A percentile compares a stretch with the other conserved stretches of the same genome.
phyloP scores from a whole-genome alignment of 768 basidiomycete genomes.

The Mycena kentingensis region DNA sequence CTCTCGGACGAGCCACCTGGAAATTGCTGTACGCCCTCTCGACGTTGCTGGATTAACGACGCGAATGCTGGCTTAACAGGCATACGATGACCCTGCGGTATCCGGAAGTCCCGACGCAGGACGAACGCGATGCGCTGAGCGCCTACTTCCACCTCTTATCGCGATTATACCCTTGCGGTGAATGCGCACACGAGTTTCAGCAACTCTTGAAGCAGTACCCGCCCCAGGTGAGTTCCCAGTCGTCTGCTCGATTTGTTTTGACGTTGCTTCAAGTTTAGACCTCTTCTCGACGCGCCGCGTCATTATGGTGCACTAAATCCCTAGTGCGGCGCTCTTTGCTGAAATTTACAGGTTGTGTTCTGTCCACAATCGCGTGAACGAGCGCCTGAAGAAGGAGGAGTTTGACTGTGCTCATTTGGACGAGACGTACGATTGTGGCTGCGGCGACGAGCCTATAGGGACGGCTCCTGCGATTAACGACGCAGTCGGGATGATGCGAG shows the following conservation, averaged over 20 bases:
- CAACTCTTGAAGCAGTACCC: conserved; percentile 77
- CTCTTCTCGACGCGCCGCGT: conserved; percentile 78
- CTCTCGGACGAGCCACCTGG: conserved; percentile 89
- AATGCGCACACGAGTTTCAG: conserved; percentile 93
- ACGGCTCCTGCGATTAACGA: conserved; percentile 19
- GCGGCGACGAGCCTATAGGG: conserved; percentile 63
- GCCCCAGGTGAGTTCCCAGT: conserved; percentile 63
- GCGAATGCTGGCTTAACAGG: conserved; percentile 6
- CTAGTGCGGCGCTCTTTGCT: not conserved
- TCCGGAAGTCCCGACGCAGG: conserved; percentile 45
- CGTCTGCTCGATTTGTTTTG: not conserved
- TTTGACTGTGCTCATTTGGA: conserved; percentile 93
- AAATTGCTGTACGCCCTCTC: conserved; percentile 67
- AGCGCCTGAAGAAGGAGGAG: conserved; percentile 72
- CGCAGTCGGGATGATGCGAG: conserved; percentile 63
- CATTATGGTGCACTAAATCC: conserved; percentile 59
- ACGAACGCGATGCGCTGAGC: conserved; percentile 80
- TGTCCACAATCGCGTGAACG: conserved; percentile 90
- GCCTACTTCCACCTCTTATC: conserved; percentile 87
- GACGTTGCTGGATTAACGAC: not conserved
- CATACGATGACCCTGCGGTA: conserved; percentile 18
- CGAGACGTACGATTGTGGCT: conserved; percentile 92
- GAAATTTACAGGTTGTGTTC: conserved; percentile 68
- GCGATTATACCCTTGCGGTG: conserved; percentile 92
- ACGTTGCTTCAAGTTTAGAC: conserved; percentile 60